Evolutionary conservation across 192 early-diverging fungal genomes (phyloP).

Genomic region (Dissophora globulifera): DNA sequence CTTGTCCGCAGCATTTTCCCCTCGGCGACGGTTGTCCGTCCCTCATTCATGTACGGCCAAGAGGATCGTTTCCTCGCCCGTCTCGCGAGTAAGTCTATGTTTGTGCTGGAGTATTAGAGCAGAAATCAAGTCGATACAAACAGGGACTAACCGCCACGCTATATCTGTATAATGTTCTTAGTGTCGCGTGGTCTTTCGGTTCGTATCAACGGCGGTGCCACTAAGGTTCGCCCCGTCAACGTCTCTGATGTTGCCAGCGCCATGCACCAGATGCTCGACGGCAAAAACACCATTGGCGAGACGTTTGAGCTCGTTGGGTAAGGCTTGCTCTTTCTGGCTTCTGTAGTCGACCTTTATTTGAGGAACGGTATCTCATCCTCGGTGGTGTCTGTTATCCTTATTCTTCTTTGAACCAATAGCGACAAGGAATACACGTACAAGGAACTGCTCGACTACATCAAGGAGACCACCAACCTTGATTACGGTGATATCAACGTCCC

Average conservation of each 20-base stretch:
- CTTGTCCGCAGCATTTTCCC: conserved; percentile 92
- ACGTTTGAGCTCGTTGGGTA: conserved; percentile 91
- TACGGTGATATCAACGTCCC: conserved; percentile 68
- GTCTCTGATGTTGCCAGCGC: conserved; percentile 88
- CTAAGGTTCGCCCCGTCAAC: conserved; percentile 77
- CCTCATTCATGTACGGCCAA: conserved; percentile 86
- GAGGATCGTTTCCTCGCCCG: conserved; percentile 95
- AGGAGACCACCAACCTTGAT: conserved; percentile 65
- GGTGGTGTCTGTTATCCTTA: neutral
- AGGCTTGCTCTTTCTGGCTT: no score
- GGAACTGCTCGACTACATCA: conserved; percentile 78
- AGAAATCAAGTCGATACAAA: no score
- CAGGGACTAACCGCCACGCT: no score
- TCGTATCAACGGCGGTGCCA: conserved; percentile 72
- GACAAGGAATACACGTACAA: conserved; percentile 78
- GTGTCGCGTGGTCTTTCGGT: conserved; percentile 63
- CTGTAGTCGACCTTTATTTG: no score
- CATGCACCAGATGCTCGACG: conserved; percentile 77
- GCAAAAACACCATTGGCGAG: conserved; percentile 81
- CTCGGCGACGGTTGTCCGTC: conserved; percentile 93
- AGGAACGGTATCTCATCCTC: no score
- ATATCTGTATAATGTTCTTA: no score
- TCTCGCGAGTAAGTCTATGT: conserved; percentile 68
- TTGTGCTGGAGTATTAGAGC: no score
- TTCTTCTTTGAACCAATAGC: conserved; percentile 44